These are phyloP conservation scores for Tricholomella constricta DNA, from an alignment of 768 basidiomycete genomes.

Conservation along the genomic window DNA sequence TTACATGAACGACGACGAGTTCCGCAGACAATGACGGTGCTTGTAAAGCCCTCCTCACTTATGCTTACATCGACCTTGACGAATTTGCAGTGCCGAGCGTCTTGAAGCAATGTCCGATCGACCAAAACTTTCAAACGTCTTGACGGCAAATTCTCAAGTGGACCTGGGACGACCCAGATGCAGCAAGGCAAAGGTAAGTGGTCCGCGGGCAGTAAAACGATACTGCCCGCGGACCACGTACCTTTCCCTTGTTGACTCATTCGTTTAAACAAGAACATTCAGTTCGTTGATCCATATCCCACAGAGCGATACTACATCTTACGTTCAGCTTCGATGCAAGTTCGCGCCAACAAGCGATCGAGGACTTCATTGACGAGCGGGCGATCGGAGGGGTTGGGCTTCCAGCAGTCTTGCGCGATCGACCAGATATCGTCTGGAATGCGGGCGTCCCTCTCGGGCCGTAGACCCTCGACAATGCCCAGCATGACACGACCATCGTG, in stretches of 20 bases:
- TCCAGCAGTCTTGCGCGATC: conserved; percentile 5
- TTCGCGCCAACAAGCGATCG: neutral
- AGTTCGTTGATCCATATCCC: neutral
- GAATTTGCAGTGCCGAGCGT: no score
- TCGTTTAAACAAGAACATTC: conserved; percentile 1
- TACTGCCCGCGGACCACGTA: conserved; percentile 8
- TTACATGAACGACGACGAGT: no score
- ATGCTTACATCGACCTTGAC: no score
- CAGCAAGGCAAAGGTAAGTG: conserved; percentile 15
- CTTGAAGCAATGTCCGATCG: no score
- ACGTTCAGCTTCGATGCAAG: neutral
- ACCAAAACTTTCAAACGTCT: no score
- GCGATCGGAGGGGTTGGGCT: neutral
- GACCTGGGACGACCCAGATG: conserved; percentile 12
- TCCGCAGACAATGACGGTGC: no score
- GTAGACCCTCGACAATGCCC: neutral
- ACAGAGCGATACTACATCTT: conserved; percentile 4
- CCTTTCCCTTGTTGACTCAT: conserved; percentile 13
- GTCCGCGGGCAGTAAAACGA: neutral
- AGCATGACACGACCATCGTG: neutral
- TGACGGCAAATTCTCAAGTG: neutral
- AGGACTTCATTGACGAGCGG: conserved; percentile 2
- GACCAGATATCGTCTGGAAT: conserved; percentile 9
- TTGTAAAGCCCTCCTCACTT: no score
- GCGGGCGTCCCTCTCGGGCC: neutral